Base-by-base conservation (phyloP, 768 basidiomycete genomes). In the Rhizopogon vesiculosus region DNA sequence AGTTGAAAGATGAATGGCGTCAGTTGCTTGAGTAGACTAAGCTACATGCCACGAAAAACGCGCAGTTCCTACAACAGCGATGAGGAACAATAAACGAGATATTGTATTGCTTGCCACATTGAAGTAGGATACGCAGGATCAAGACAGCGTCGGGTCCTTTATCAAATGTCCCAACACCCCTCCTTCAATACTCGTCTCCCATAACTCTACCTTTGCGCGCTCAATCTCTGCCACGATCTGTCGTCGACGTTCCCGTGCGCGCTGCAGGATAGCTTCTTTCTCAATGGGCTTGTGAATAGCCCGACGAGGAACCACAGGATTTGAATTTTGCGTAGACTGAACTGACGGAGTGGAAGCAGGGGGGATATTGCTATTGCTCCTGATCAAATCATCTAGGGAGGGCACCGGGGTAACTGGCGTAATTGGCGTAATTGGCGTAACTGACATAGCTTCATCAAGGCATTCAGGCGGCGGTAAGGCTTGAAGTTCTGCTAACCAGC, bases 141-240 rank as follows among this genome's bases (percentile, higher is more conserved):
- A 49, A 49, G 35, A 38, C 22, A 49, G 35, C 13, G 15, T 25
- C 16, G 48, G 9, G 50, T 73, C 69, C 65, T 71, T 81, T 59
- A 62, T 61, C 43, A 86, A 64, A 58, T 82, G 76, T 39, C 74
- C 65, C 56, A 88, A 69, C 51, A 78, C 82, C n/a, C 83, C 86
- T 62, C 84, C 80, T 69, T 89, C 87, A 50, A 89, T 76, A 41
- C 81, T 84, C 50, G 78, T 77, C 70, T 89, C 87, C 89, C 89
- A 90, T 55, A 90, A 68, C 62, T 86, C 83, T 29, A 81, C 74
- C 63, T 85, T 86, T 22, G 84, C 80, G 52, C 71, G 73, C 48
- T 84, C 77, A 44, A 91, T 69, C 69, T 86, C 84, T 9, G 69
- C 70, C 54, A 71, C 70, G 39, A 91, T 60, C 60, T 80, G 74